Evolutionary conservation across 805 yeast species (phyloP), one percentile per base, ranked within the genome.

Genomic region (Yarrowia sp.): DNA sequence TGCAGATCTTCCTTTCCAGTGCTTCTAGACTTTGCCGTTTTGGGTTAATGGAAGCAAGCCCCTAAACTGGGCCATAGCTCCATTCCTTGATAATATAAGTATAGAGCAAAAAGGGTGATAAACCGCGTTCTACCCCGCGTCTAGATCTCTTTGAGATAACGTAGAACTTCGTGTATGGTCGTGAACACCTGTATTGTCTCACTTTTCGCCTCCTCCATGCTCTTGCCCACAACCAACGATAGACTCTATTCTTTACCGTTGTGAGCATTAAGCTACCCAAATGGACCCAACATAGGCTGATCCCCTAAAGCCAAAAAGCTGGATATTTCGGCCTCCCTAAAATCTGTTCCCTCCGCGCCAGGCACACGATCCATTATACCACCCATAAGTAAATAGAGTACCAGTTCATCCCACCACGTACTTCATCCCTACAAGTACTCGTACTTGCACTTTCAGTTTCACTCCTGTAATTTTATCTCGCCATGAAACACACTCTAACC

Each of bases 401-500:
- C n/a, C n/a, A n/a, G n/a, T n/a, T n/a, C n/a, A n/a, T 26, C 30
- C 30, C 30, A 26, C 30, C 30, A n/a, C n/a, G n/a, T n/a, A n/a
- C n/a, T n/a, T n/a, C n/a, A n/a, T 26, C 44, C n/a, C 24, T 10
- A 38, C 43, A n/a, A n/a, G 17, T 40, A 6, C 44, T 40, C 12
- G n/a, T n/a, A n/a, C n/a, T n/a, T n/a, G n/a, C n/a, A n/a, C n/a
- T n/a, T n/a, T n/a, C n/a, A n/a, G n/a, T 41, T 46, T 28, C 35
- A 12, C 36, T 46, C 33, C 52, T 46, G 33, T 11, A 46, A 46
- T 30, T 30, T 19, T n/a, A 46, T 28, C 52, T 46, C 35, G 28
- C 52, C 24, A 30, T 46, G 36, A 28, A 46, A 46, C 52, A 30
- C 52, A 28, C 52, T 46, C 35, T 46, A 46, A 46, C 52, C 52